Conservation (phyloP, 768 basidiomycete genomes). For the Tremella mesenterica region DNA sequence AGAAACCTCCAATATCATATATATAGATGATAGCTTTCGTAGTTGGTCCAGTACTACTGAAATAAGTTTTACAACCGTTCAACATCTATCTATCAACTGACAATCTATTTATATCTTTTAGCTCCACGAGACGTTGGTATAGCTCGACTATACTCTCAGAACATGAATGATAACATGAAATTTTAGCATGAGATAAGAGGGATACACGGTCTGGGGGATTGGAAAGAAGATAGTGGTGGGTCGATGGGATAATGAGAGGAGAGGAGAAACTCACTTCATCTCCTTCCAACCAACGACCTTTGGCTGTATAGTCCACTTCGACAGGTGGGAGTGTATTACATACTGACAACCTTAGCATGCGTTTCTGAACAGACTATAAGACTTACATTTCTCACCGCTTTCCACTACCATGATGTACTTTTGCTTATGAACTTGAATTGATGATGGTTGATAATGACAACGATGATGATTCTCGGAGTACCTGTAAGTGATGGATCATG, state of each 20-base stretch:
- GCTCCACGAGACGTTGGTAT: not conserved
- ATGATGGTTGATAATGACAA: too few species aligned
- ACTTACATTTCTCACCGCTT: too few species aligned
- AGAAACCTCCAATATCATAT: constrained; percentile 18
- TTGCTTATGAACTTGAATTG: too few species aligned
- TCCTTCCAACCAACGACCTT: constrained; percentile 6
- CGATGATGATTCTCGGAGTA: too few species aligned
- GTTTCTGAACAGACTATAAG: too few species aligned
- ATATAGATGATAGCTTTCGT: constrained; percentile 23
- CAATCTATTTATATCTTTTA: not conserved
- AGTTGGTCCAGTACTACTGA: not conserved
- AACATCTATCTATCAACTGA: not conserved
- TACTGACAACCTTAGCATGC: too few species aligned
- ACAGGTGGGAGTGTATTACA: constrained; percentile 5
- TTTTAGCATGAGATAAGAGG: too few species aligned
- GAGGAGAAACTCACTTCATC: not conserved
- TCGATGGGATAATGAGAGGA: not conserved
- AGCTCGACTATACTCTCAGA: not conserved
- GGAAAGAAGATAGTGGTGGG: too few species aligned
- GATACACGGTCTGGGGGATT: too few species aligned
- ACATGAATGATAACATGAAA: too few species aligned
- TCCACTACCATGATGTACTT: too few species aligned
- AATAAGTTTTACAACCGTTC: constrained; percentile 21
- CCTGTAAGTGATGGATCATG: too few species aligned
- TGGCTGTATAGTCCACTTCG: constrained; percentile 8